phyloP scores from a whole-genome alignment of 306 rosid genomes.

The Citrullus amarus region DNA sequence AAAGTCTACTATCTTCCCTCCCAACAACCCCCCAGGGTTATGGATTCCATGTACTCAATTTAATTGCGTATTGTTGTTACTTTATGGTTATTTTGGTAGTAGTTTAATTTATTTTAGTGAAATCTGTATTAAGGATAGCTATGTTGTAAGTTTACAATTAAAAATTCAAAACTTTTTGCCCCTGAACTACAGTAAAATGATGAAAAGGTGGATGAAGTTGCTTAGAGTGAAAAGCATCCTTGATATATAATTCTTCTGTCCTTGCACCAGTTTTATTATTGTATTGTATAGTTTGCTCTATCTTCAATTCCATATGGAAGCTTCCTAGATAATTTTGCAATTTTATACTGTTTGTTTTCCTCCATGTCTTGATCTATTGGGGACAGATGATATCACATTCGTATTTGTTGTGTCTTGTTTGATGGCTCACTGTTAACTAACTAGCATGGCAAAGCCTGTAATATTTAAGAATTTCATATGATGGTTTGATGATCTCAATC shows the following conservation, averaged over 20 bases:
- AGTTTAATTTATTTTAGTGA: not conserved
- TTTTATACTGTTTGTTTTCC: not conserved
- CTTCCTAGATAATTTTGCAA: not conserved
- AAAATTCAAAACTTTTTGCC: too few relatives aligned
- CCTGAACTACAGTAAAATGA: not conserved
- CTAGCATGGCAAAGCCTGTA: not conserved
- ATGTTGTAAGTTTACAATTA: not conserved
- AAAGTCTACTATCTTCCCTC: not conserved
- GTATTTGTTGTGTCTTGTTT: not conserved
- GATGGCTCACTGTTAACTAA: not conserved
- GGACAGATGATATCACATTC: not conserved
- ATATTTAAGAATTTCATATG: not conserved
- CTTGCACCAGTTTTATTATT: not conserved
- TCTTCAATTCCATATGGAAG: not conserved
- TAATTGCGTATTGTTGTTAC: not conserved
- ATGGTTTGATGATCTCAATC: not conserved
- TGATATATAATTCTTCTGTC: not conserved
- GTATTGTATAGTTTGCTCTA: not conserved
- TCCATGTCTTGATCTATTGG: not conserved
- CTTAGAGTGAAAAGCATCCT: not conserved
- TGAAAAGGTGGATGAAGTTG: not conserved
- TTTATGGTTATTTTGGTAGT: not conserved
- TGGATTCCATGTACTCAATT: not conserved
- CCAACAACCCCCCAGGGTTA: not conserved
- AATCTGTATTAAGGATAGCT: too few relatives aligned